Conservation (phyloP, 495 filamentous ascomycete species). For the Penicillium pancosmium region DNA sequence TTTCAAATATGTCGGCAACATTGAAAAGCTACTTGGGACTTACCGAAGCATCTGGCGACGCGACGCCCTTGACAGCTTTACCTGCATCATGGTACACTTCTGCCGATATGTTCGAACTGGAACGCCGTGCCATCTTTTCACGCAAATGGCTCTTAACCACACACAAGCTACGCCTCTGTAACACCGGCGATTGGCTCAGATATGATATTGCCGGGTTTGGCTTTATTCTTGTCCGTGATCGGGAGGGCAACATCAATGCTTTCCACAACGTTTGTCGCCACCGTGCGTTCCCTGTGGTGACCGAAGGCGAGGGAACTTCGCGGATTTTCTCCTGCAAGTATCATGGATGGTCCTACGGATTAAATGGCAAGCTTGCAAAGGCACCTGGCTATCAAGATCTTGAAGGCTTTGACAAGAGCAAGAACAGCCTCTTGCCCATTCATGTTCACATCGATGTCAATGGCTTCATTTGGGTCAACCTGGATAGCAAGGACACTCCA, state of each 20-base stretch:
- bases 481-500: slow-evolving; percentile 45
- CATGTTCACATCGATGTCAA: slow-evolving; percentile 49
- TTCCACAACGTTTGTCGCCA: slow-evolving; percentile 64
- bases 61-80: slow-evolving; percentile 35
- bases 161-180: slow-evolving; percentile 47
- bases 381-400: slow-evolving; percentile 58
- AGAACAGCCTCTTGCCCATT: slow-evolving; percentile 50
- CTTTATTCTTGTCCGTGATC: slow-evolving; percentile 53
- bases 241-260: slow-evolving; percentile 53
- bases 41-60: slow-evolving; percentile 10
- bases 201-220: slow-evolving; percentile 51
- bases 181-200: slow-evolving; percentile 52
- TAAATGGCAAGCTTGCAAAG: slow-evolving; percentile 61
- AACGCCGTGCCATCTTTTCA: slow-evolving; percentile 56
- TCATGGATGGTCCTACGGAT: slow-evolving; percentile 63
- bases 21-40: slow-evolving; percentile 32
- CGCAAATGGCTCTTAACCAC: slow-evolving; percentile 57
- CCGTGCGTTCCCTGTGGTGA: slow-evolving; percentile 58
- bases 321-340: slow-evolving; percentile 60
- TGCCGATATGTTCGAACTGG: slow-evolving; percentile 53
- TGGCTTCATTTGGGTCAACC: slow-evolving; percentile 56
- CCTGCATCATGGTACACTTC: slow-evolving; percentile 55
- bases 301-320: slow-evolving; percentile 48
- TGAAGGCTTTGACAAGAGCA: slow-evolving; percentile 56
- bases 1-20: slow-evolving; percentile 15